phyloP scores from a whole-genome alignment of 1,284 basidiomycete genomes.

The Moniliella sp. region DNA sequence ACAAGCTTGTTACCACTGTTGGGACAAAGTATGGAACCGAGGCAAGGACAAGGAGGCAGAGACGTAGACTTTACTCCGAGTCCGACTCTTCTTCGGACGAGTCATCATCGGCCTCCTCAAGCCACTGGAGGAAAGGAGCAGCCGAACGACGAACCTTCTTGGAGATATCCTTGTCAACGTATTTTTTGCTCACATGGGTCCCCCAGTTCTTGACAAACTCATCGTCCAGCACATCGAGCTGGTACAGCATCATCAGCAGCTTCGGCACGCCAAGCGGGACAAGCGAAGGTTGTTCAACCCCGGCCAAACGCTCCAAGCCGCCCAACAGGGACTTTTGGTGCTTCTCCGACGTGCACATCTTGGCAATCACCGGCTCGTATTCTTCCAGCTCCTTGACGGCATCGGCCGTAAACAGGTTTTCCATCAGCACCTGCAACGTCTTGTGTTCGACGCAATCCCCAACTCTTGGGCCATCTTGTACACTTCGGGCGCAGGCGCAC shows the following conservation, averaged over 20 bases:
- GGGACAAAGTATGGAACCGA: no score
- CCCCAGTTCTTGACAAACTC: conserved; percentile 78
- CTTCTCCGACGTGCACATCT: conserved; percentile 53
- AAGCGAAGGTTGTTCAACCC: conserved; percentile 20
- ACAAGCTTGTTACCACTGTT: no score
- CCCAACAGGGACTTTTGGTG: conserved; percentile 78
- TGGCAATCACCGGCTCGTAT: conserved; percentile 55
- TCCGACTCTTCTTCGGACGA: conserved; percentile 28
- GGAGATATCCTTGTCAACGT: conserved; percentile 77
- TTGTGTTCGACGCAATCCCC: conserved; percentile 87
- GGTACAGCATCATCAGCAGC: conserved; percentile 83
- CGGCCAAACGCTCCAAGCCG: conserved; percentile 28
- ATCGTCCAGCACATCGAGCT: conserved; percentile 76
- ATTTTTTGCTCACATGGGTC: conserved; percentile 88
- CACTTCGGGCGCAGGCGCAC: conserved; percentile 45
- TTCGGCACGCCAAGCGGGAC: conserved; percentile 47
- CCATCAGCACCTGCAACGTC: conserved; percentile 60
- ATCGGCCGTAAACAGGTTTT: conserved; percentile 63
- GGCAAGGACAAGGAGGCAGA: no score
- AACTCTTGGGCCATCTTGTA: conserved; percentile 76
- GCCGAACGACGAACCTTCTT: conserved; percentile 90
- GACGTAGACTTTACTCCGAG: no score
- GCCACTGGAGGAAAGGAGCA: conserved; percentile 57
- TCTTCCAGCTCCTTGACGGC: conserved; percentile 52
- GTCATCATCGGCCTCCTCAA: conserved; percentile 26